Percentiles rank a stretch among this genome's conserved stretches.
Conservation (phyloP, 2,329 filamentous ascomycete genomes). For the Penicillium sp. region DNA sequence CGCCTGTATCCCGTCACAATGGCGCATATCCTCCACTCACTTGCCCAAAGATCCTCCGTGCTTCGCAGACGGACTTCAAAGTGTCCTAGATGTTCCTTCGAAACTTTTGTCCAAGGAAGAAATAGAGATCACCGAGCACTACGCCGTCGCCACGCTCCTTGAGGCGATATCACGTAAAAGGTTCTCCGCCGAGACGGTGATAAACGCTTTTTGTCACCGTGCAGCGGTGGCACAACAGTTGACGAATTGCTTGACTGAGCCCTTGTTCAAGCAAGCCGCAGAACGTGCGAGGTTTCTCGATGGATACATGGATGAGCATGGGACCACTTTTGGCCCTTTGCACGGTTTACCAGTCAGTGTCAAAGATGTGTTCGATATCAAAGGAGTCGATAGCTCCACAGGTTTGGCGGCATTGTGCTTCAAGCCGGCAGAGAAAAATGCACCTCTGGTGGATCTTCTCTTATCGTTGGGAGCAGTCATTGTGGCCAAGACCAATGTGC, state of each 20-base stretch:
- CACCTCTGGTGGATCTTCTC: conserved; percentile 10
- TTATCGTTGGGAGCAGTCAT: conserved; percentile 45
- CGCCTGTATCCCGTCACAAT: conserved; percentile 1
- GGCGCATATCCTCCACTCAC: conserved; percentile 1
- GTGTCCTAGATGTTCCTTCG: conserved; percentile 7
- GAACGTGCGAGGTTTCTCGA: conserved; percentile 47
- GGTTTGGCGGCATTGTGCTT: conserved; percentile 41
- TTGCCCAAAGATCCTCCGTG: conserved; percentile 4
- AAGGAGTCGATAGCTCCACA: conserved; percentile 52
- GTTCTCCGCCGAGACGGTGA: conserved; percentile 4
- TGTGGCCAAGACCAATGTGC: conserved; percentile 56
- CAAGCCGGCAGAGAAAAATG: conserved; percentile 1
- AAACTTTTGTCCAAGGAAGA: conserved; percentile 4
- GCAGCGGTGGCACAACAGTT: conserved; percentile 7
- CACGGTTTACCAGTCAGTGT: conserved; percentile 58
- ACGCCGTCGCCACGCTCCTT: conserved; percentile 1
- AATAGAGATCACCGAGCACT: conserved; percentile 4
- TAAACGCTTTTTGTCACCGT: conserved; percentile 6
- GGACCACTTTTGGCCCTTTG: conserved; percentile 52
- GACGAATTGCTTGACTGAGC: conserved; percentile 46
- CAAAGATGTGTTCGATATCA: conserved; percentile 45
- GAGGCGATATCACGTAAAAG: neutral
- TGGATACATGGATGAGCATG: conserved; percentile 34
- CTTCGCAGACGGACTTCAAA: conserved; percentile 4
- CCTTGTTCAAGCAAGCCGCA: conserved; percentile 49